Conservation (phyloP, 164 flowering plant species). For the Piper longum region DNA sequence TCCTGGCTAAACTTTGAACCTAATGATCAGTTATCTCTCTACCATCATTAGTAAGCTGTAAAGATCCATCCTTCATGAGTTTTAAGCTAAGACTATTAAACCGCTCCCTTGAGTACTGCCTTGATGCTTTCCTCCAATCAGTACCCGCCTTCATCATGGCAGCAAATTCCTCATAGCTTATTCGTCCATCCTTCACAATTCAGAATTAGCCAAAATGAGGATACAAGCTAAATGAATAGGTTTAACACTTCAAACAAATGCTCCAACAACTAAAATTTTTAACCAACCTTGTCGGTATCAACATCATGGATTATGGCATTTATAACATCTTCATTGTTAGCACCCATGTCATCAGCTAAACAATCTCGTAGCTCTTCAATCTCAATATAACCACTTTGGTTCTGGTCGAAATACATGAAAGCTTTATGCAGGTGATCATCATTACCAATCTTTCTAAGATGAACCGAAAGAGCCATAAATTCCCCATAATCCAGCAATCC, state of each 20-base stretch:
- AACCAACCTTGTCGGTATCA: slow-evolving; percentile 83
- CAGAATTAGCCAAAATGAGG: background rate
- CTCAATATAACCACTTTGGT: slow-evolving; percentile 63
- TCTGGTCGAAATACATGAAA: slow-evolving; percentile 55
- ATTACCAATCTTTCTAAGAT: slow-evolving; percentile 64
- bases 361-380: slow-evolving; percentile 75
- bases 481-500: slow-evolving; percentile 70
- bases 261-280: background rate
- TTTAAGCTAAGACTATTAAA: slow-evolving; percentile 60
- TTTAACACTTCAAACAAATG: background rate
- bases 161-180: slow-evolving; percentile 73
- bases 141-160: slow-evolving; percentile 88
- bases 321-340: slow-evolving; percentile 60
- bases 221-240: background rate
- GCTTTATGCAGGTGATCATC: slow-evolving; percentile 82
- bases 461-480: slow-evolving; percentile 73
- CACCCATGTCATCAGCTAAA: slow-evolving; percentile 57
- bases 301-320: slow-evolving; percentile 75
- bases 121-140: slow-evolving; percentile 86
- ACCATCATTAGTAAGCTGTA: slow-evolving; percentile 22
- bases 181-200: slow-evolving; percentile 54
- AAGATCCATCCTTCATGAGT: slow-evolving; percentile 55
- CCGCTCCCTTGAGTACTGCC: slow-evolving; percentile 73
- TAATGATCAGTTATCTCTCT: slow-evolving; percentile 7
- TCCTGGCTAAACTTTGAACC: no score